These are phyloP conservation scores for Flaveria sonorensis DNA, from an alignment of 129 eudicot genomes.

Conservation along the genomic window DNA sequence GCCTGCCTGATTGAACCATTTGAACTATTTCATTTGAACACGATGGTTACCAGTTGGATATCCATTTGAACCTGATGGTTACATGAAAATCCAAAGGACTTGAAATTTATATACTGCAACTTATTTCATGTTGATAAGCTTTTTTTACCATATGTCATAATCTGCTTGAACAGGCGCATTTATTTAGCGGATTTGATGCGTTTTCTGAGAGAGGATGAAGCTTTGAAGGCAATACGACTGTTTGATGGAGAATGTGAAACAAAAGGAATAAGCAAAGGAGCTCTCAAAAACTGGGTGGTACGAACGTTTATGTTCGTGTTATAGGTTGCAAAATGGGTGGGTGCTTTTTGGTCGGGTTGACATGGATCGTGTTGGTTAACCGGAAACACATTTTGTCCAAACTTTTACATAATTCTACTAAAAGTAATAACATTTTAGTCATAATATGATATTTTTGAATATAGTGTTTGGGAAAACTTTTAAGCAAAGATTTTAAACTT, in stretches of 20 bases:
- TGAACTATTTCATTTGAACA: too few relatives aligned
- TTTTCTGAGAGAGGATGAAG: constrained; percentile 77
- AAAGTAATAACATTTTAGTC: too few relatives aligned
- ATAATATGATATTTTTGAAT: too few relatives aligned
- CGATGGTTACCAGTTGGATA: too few relatives aligned
- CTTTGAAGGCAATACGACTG: constrained; percentile 47
- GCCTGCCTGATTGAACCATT: too few relatives aligned
- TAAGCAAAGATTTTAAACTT: neutral
- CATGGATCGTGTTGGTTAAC: neutral
- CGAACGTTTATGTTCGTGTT: constrained; percentile 5
- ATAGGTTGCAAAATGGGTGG: neutral
- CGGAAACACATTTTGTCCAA: neutral
- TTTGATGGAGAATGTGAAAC: constrained; percentile 58
- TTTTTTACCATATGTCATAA: constrained; percentile 2
- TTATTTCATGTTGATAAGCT: neutral
- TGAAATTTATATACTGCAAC: too few relatives aligned
- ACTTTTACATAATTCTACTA: neutral
- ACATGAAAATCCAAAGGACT: too few relatives aligned
- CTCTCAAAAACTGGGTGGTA: constrained; percentile 94
- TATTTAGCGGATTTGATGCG: constrained; percentile 60
- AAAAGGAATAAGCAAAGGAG: constrained; percentile 73
- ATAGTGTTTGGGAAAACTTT: too few relatives aligned
- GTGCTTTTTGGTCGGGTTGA: neutral
- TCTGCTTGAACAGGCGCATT: constrained; percentile 42
- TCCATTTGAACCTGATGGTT: too few relatives aligned